These are phyloP conservation scores for Kodamaea leandrae DNA, from an alignment of 805 yeast species.

Conservation along the genomic window DNA sequence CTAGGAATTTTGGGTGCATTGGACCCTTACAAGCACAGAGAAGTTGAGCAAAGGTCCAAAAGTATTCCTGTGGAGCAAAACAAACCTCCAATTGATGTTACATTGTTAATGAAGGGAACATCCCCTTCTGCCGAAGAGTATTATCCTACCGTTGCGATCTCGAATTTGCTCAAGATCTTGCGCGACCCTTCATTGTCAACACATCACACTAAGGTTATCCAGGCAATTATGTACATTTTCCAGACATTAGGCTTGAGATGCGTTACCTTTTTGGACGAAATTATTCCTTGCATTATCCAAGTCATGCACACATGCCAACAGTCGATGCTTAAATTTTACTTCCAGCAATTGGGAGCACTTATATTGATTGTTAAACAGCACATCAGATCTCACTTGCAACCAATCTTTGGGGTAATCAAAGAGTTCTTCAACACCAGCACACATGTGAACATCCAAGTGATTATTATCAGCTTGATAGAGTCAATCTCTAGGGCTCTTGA, in stretches of 20 bases:
- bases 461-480: constrained; percentile 77
- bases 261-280: constrained; percentile 82
- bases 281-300: constrained; percentile 79
- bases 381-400: constrained; percentile 75
- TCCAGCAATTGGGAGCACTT: constrained; percentile 80
- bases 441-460: constrained; percentile 63
- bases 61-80: constrained; percentile 64
- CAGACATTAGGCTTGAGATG: constrained; percentile 85
- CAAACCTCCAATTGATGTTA: constrained; percentile 88
- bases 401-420: constrained; percentile 69
- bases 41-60: constrained; percentile 72
- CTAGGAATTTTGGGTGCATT: constrained; percentile 94
- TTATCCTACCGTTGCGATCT: constrained; percentile 91
- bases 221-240: constrained; percentile 88
- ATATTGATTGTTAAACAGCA: constrained; percentile 85
- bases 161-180: constrained; percentile 75
- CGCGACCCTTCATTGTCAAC: constrained; percentile 81
- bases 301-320: constrained; percentile 84
- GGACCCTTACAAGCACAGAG: constrained; percentile 94
- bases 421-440: constrained; percentile 58
- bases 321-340: constrained; percentile 78
- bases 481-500: constrained; percentile 82
- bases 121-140: constrained; percentile 92
- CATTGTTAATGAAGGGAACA: constrained; percentile 87
- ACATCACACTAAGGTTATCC: constrained; percentile 91